A percentile compares a stretch with the other conserved stretches of the same genome.
These are phyloP conservation scores for cucumber (Cucumis sativus) DNA, from an alignment of 306 rosid genomes.

Conservation along the genomic window DNA sequence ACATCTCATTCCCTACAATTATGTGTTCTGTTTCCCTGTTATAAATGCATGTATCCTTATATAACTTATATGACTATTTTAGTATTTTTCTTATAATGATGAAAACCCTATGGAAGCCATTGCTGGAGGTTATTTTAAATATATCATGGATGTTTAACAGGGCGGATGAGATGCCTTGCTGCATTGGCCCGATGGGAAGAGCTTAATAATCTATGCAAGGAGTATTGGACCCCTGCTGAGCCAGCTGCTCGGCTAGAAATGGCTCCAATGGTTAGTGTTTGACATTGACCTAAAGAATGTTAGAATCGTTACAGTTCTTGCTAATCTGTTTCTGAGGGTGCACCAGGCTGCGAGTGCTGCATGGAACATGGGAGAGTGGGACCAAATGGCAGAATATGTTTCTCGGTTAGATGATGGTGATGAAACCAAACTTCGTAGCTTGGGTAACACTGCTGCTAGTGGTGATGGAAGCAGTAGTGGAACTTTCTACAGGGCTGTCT, in stretches of 20 bases:
- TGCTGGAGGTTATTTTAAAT: neutral
- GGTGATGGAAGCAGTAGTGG: constrained; percentile 96
- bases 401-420: constrained; percentile 95
- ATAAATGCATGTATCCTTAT: neutral
- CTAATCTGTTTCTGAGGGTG: constrained; percentile 12
- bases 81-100: neutral
- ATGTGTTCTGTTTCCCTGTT: neutral
- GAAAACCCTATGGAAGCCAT: neutral
- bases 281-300: neutral
- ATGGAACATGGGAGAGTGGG: constrained; percentile 99
- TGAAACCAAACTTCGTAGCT: constrained; percentile 77
- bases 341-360: constrained; percentile 87
- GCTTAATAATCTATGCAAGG: constrained; percentile 74
- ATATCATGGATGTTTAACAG: constrained; percentile 34
- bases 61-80: neutral
- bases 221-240: constrained; percentile 97
- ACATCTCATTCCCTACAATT: neutral
- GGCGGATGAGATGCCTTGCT: constrained; percentile 97
- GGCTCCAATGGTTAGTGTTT: constrained; percentile 81
- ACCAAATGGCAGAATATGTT: constrained; percentile 95
- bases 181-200: constrained; percentile 99
- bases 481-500: constrained; percentile 84
- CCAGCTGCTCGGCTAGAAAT: constrained; percentile 91
- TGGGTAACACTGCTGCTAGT: constrained; percentile 63
- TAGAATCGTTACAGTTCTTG: neutral